A percentile compares a stretch with the other conserved stretches of the same genome.
Conservation (phyloP, 495 filamentous ascomycete species). For the Pyrenopolyporus hunteri region DNA sequence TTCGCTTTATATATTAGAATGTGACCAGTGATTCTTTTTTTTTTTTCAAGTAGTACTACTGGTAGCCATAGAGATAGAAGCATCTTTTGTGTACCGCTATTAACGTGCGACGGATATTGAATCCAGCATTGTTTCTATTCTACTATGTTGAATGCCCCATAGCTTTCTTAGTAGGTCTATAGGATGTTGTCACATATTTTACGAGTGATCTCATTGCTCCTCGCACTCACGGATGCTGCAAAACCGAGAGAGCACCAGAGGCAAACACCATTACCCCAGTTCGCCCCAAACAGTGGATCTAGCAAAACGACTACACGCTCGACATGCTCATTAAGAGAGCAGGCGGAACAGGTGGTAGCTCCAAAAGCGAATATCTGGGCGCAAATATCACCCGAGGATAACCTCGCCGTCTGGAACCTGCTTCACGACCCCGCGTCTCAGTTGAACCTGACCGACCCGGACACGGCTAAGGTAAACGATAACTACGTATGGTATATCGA, state of each 20-base stretch:
- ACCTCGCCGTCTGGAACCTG: slow-evolving; percentile 40
- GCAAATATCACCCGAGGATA: slow-evolving; percentile 40
- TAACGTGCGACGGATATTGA: too few relatives aligned
- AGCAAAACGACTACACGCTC: slow-evolving; percentile 5
- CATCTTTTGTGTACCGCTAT: too few relatives aligned
- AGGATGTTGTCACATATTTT: slow-evolving; percentile 9
- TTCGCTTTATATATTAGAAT: not conserved
- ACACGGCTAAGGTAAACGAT: slow-evolving; percentile 37
- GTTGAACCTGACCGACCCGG: slow-evolving; percentile 42
- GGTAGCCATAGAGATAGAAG: too few relatives aligned
- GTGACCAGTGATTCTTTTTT: too few relatives aligned
- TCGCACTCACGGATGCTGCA: not conserved
- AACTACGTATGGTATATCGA: slow-evolving; percentile 55
- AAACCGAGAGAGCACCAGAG: slow-evolving; percentile 2
- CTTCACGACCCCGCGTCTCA: slow-evolving; percentile 39
- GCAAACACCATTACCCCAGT: slow-evolving; percentile 8
- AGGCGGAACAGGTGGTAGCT: slow-evolving; percentile 21
- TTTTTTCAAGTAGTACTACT: too few relatives aligned
- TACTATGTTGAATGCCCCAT: too few relatives aligned
- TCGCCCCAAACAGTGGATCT: not conserved
- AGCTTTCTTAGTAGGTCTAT: too few relatives aligned
- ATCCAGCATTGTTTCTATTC: too few relatives aligned
- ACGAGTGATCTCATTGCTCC: not conserved
- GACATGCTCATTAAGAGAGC: slow-evolving; percentile 22
- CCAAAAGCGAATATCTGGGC: slow-evolving; percentile 43